Evolutionary conservation across 768 basidiomycete genomes (phyloP).

Genomic region (Sutorius australiensis): DNA sequence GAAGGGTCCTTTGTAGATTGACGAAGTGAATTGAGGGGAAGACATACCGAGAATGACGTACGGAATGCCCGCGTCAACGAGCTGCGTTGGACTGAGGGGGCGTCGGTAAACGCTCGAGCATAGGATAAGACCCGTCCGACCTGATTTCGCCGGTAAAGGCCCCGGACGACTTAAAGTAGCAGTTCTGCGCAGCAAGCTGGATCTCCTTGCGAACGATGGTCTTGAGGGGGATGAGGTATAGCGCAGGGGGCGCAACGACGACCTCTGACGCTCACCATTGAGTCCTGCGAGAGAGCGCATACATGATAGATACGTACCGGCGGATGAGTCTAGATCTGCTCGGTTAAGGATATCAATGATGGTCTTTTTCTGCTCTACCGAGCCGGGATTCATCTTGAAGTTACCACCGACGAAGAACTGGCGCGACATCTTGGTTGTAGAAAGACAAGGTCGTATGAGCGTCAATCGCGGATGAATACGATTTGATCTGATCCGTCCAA

Average conservation of each 20-base stretch:
- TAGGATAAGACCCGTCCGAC: slow-evolving; percentile 35
- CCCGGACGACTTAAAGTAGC: slow-evolving; percentile 76
- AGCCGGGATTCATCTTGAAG: slow-evolving; percentile 95
- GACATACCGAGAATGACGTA: slow-evolving; percentile 85
- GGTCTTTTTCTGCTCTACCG: slow-evolving; percentile 55
- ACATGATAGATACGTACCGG: slow-evolving; percentile 48
- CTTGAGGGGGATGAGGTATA: slow-evolving; percentile 80
- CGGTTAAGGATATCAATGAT: slow-evolving; percentile 73
- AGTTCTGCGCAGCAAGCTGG: slow-evolving; percentile 88
- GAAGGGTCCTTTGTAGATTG: background rate
- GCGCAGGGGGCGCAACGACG: slow-evolving; percentile 84
- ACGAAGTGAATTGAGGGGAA: background rate
- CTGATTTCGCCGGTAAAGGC: slow-evolving; percentile 98
- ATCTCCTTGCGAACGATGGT: slow-evolving; percentile 60
- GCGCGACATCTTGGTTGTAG: slow-evolving; percentile 52
- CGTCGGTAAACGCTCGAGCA: background rate
- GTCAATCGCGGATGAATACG: background rate
- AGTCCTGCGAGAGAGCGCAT: background rate
- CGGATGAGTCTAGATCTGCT: slow-evolving; percentile 69
- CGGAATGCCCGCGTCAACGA: slow-evolving; percentile 80
- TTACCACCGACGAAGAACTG: slow-evolving; percentile 95
- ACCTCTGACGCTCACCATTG: slow-evolving; percentile 57
- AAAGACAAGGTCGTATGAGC: background rate
- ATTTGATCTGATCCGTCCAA: slow-evolving; percentile 1
- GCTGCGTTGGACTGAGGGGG: slow-evolving; percentile 64